Conservation (phyloP, 306 rosid genomes). For the Lotus japonicus region DNA sequence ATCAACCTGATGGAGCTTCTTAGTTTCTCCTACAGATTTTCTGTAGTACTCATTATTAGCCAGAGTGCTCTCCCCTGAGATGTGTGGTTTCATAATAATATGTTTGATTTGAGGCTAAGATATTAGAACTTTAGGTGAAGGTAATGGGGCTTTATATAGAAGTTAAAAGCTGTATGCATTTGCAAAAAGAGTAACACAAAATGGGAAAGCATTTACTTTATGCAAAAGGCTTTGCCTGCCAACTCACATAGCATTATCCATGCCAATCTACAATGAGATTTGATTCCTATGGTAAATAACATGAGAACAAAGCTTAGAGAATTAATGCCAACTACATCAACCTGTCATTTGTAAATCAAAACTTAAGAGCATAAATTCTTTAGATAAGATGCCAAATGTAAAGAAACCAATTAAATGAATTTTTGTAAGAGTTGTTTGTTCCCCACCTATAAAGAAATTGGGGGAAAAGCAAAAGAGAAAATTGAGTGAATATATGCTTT, state of each 20-base stretch:
- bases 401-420: background rate
- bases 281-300: no score
- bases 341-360: no score
- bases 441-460: background rate
- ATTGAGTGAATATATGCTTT: conserved; percentile 19
- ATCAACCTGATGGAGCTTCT: conserved; percentile 20
- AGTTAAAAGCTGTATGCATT: background rate
- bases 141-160: conserved; percentile 25
- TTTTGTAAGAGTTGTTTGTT: background rate
- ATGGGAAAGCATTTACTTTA: no score
- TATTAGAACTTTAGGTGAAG: conserved; percentile 2
- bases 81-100: conserved; percentile 22
- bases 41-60: conserved; percentile 2
- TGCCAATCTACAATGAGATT: no score
- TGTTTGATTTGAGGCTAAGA: background rate
- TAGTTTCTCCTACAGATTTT: conserved; percentile 6
- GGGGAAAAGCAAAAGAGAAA: conserved; percentile 11
- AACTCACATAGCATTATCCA: background rate
- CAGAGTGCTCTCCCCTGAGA: conserved; percentile 21
- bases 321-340: no score
- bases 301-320: no score
- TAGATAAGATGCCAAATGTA: conserved; percentile 17
- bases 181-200: background rate
- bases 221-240: background rate
- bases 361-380: background rate